Base-by-base conservation (phyloP, 495 filamentous ascomycete genomes). In the Pyrenula aspistea region DNA sequence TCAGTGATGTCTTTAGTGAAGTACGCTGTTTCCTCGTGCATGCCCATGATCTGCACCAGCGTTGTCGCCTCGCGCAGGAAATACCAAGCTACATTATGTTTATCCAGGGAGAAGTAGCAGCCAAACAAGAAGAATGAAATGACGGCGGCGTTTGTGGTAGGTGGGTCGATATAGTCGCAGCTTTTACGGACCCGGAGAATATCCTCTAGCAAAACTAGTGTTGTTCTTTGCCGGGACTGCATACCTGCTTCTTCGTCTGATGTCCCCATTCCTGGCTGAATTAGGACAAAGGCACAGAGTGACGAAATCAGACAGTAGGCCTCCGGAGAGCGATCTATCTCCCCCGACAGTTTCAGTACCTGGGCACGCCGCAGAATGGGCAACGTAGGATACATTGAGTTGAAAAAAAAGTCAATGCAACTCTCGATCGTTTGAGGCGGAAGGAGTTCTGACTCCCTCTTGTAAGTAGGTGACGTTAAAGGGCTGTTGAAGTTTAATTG, bases 331-430 rank as follows among this genome's bases (percentile, higher is more conserved):
- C 80, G 76, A 52, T 86, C 80, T 62, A 85, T 75, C 67, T 75
- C 79, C 4, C 63, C 64, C 57, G 81, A 70, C 12, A 77, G 73
- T 53, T 82, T 77, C 60, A 83, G 79, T 24, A 90, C 68, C 21
- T 75, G 71, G 47, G 76, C 73, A 25, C 80, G 83, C 57, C 87
- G 75, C 20, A 91, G 68, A 52, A 91, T 83, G 1, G 89, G 88
- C 68, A 88, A 83, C 12, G 81, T 85, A 23, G 84, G 78, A 59
- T 89, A 87, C 74, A 92, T 81, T 62, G 86, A 77, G 52, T 74
- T 68, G 70, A 92, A 91, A 75, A 85, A 91, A 66, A 85, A 89
- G 2, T 88, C 83, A 57, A 85, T 71, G 67, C 85, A 88, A 36
- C 74, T 74, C 56, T 83, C 79, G 60, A 89, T 73, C 64, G 86